Percentiles rank a stretch among this genome's conserved stretches.
Conservation (phyloP, 768 basidiomycete genomes). For the Termitomyces sp. region DNA sequence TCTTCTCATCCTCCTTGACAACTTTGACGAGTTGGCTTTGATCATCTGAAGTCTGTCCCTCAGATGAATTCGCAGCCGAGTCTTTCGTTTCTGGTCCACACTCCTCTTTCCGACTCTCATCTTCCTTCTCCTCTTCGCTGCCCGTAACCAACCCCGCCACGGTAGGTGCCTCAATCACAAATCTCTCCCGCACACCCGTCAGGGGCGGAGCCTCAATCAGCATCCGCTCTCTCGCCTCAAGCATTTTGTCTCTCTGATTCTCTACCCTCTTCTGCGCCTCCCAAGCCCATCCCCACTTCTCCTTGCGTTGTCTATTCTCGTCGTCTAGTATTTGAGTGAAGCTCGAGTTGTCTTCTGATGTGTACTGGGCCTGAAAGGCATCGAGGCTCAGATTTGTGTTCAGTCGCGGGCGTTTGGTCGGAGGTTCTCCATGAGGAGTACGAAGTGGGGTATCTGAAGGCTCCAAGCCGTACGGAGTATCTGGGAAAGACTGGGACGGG, state of each 20-base stretch:
- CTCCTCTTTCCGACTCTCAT: slow-evolving; percentile 4
- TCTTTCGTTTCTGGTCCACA: slow-evolving; percentile 14
- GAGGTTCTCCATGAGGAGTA: slow-evolving; percentile 36
- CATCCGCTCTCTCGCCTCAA: slow-evolving; percentile 64
- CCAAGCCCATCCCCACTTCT: slow-evolving; percentile 91
- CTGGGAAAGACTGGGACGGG: slow-evolving; percentile 40
- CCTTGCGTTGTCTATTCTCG: slow-evolving; percentile 79
- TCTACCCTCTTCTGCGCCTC: slow-evolving; percentile 84
- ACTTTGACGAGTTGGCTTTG: slow-evolving; percentile 15
- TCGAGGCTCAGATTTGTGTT: slow-evolving; percentile 68
- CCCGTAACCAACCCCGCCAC: slow-evolving; percentile 50
- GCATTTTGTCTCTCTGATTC: slow-evolving; percentile 53
- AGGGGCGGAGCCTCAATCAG: slow-evolving; percentile 62
- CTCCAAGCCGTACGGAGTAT: slow-evolving; percentile 58
- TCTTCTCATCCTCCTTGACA: slow-evolving; percentile 23
- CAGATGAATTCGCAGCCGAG: slow-evolving; percentile 17
- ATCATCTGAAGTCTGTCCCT: slow-evolving; percentile 9
- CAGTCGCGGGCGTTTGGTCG: slow-evolving; percentile 52
- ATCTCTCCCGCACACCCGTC: slow-evolving; percentile 61
- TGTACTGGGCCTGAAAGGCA: slow-evolving; percentile 84
- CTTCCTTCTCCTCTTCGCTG: slow-evolving; percentile 18
- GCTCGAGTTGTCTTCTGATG: slow-evolving; percentile 96
- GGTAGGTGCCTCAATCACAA: slow-evolving; percentile 55
- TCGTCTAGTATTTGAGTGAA: slow-evolving; percentile 89
- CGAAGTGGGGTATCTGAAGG: slow-evolving; percentile 65